Base-by-base conservation (phyloP, 306 rosid genomes). In the Prunus padus region DNA sequence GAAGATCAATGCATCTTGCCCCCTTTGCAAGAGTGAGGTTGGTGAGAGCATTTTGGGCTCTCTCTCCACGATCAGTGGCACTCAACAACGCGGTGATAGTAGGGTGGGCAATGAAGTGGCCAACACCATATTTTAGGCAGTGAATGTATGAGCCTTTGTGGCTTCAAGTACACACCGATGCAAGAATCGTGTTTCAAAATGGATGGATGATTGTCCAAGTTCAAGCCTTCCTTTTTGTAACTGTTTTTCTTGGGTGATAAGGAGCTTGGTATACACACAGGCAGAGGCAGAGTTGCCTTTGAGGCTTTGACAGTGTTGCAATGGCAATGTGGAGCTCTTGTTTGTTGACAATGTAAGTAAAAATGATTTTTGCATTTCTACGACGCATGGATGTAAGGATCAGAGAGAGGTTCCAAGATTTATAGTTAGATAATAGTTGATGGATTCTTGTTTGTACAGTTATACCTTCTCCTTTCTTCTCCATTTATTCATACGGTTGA, bases 1-100 rank as follows among this genome's bases (percentile, higher is more conserved):
- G 83, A 92, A 89, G 89, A 94, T 94, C 83, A 94, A 94, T 63
- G 86, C 98, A 0, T 65, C 84, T 9, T 94, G 98, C 64, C 98
- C 98, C 62, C 98, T 94, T 77, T 94, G 98, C 88, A 94, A 94
- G 85, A 84, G 64, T 63, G 96, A 87, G 65, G 96, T 90, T 26
- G 90, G 91, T 44, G 93, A 87, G 80, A 82, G 79, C 80, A 10
- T 68, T 74, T 49, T 59, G 42, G 80, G 83, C 70, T 71, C 88
- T 14, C 80, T 74, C 51, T 67, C 90, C 3, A 83, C 84, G 25
- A 78, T 81, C 71, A 87, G 77, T 80, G 79, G 75, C 60, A 79
- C 66, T 86, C 96, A 84, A 75, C 86, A 75, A 55, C 80, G 67
- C 55, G 73, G 76, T 37, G 93, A 86, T 62, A 77, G 42, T 69